Evolutionary conservation across 257 asterid species (phyloP).

Genomic region (Ehretia macrophylla): DNA sequence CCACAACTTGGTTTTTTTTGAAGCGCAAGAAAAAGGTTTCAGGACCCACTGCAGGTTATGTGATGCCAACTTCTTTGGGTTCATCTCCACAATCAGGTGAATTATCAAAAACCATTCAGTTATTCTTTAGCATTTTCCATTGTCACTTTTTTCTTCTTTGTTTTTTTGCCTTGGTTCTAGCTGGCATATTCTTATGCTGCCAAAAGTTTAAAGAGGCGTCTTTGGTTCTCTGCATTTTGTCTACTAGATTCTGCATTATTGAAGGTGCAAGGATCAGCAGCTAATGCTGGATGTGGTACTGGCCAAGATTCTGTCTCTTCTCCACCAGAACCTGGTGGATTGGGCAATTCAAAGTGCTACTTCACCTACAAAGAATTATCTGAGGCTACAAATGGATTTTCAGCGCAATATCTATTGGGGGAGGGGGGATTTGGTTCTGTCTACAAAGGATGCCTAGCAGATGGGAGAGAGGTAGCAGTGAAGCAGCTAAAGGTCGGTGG

Average conservation of each 20-base stretch:
- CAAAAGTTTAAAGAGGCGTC: conserved; percentile 4
- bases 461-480: conserved; percentile 87
- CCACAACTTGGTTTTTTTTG: conserved; percentile 43
- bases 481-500: conserved; percentile 77
- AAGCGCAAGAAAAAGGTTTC: conserved; percentile 63
- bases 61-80: conserved; percentile 50
- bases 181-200: background rate
- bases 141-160: background rate
- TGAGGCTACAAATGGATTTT: conserved; percentile 69
- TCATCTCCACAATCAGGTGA: conserved; percentile 64
- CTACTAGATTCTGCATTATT: conserved; percentile 54
- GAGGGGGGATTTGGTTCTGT: conserved; percentile 95
- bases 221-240: conserved; percentile 20
- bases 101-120: conserved; percentile 3
- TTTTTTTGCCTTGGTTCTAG: too few relatives aligned
- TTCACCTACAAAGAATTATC: conserved; percentile 68
- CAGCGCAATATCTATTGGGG: conserved; percentile 71
- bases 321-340: conserved; percentile 52
- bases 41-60: conserved; percentile 41
- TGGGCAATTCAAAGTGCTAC: conserved; percentile 68
- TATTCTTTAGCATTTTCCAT: background rate
- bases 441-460: conserved; percentile 68
- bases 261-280: conserved; percentile 42
- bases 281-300: conserved; percentile 37
- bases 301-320: conserved; percentile 33